Evolutionary conservation across 345 rosid species (phyloP), one percentile per base, ranked within the genome.

Genomic region (Aurinia saxatilis): DNA sequence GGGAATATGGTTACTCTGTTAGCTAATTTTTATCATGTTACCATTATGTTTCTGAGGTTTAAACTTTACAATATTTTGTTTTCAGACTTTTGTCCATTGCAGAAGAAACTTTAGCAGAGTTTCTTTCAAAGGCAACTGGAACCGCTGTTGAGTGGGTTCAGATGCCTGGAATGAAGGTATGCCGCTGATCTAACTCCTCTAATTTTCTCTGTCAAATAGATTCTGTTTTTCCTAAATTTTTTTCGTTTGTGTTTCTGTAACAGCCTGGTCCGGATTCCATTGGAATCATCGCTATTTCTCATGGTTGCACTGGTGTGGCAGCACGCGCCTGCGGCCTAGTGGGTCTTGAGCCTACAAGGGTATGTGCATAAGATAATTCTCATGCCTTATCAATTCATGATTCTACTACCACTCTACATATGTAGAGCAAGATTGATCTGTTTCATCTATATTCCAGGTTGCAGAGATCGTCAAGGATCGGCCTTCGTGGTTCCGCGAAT

Each of bases 231-330:
- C 30, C 4, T 52, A n/a, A 60, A 10, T 31, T 38, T 39, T 9
- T 15, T 4, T 27, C 7, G 6, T 35, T 41, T n/a, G n/a, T 42
- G 41, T 44, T 18, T 57, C 13, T 44, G 54, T 55, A 70, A 75
- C 75, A 95, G 99, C 99, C 98, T 95, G 99, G 99, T 95, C 98
- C 99, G 98, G 98, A 95, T 95, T 95, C 99, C 98, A 84, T 88
- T 82, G 98, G 99, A 95, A 95, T 95, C 96, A 75, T 95, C 75
- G 91, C 98, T 82, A 95, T 95, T 88, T 95, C 99, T 79, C 95
- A 95, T 84, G 95, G 96, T 95, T 83, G 98, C 84, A 19, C 93
- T 81, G 99, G 99, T 49, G 98, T 95, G 84, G 99, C 98, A 80
- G 99, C 99, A 79, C 95, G 99, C 63, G 99, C 99, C 73, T 95